These are phyloP conservation scores for Penicillium frequentans DNA, from an alignment of 2,329 filamentous ascomycete genomes.

Conservation along the genomic window DNA sequence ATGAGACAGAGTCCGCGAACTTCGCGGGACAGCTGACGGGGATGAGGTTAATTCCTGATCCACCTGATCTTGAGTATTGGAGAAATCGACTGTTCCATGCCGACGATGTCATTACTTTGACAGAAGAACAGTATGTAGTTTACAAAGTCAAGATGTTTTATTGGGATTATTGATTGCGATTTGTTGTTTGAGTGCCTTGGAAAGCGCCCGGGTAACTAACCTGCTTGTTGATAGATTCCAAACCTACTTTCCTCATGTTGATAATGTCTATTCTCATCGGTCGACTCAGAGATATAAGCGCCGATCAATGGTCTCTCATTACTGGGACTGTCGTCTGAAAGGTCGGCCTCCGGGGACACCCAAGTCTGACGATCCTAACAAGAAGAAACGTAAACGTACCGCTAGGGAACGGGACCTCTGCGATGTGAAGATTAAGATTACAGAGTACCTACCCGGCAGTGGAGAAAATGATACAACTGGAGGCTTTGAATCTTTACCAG, in stretches of 20 bases:
- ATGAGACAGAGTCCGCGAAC: constrained; percentile 15
- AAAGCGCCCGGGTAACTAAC: not conserved
- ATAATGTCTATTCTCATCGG: constrained; percentile 82
- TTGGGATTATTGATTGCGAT: not conserved
- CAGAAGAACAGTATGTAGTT: constrained; percentile 66
- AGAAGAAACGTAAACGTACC: constrained; percentile 77
- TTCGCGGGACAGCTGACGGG: constrained; percentile 31
- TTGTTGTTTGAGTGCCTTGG: not conserved
- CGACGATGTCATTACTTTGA: constrained; percentile 70
- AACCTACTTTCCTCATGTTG: constrained; percentile 79
- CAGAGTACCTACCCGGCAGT: constrained; percentile 65
- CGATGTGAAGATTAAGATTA: constrained; percentile 84
- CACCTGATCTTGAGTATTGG: constrained; percentile 69
- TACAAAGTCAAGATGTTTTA: not conserved
- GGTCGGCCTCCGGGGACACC: constrained; percentile 75
- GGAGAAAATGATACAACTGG: constrained; percentile 25
- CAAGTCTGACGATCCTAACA: constrained; percentile 75
- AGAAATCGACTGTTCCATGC: constrained; percentile 72
- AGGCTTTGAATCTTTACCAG: constrained; percentile 20
- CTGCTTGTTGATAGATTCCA: constrained; percentile 58
- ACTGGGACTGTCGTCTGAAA: constrained; percentile 82
- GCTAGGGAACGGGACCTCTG: constrained; percentile 77
- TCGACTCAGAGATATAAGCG: constrained; percentile 80
- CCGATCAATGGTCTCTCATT: constrained; percentile 79
- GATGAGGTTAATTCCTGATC: constrained; percentile 61